These are phyloP conservation scores for Cymbopogon citratus DNA, from an alignment of 176 grass and related monocot genomes.

Conservation along the genomic window DNA sequence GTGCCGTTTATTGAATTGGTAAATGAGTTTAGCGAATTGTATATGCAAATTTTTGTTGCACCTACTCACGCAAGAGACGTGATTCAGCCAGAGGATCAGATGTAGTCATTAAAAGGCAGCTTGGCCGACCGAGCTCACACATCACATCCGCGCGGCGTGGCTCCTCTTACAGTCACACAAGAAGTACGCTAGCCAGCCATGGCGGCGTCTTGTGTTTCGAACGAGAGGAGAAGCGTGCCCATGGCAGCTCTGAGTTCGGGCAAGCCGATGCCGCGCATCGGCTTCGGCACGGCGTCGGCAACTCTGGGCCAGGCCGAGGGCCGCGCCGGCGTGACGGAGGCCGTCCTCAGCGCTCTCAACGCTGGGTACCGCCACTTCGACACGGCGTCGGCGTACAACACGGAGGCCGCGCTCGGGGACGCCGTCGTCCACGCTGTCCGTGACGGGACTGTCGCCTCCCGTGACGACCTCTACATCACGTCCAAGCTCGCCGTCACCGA, in stretches of 20 bases:
- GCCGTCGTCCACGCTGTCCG: slow-evolving; percentile 1
- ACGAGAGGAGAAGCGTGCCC: not conserved
- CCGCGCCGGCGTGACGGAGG: not conserved
- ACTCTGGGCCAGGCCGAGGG: not conserved
- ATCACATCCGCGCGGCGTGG: no score
- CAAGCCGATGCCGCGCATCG: slow-evolving; percentile 24
- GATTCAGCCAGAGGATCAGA: no score
- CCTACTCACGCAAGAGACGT: no score
- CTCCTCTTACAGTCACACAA: no score
- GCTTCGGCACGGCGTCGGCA: slow-evolving; percentile 29
- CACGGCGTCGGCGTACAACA: slow-evolving; percentile 17
- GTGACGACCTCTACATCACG: slow-evolving; percentile 36
- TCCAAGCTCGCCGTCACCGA: slow-evolving; percentile 36
- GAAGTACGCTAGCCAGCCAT: no score
- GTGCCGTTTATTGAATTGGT: no score
- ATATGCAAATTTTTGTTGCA: no score
- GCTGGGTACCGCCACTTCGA: slow-evolving; percentile 39
- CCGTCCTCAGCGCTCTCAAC: slow-evolving; percentile 19
- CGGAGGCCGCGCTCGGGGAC: slow-evolving; percentile 22
- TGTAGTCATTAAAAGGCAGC: no score
- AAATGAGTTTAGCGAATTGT: no score
- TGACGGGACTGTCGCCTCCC: not conserved
- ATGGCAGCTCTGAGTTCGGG: not conserved
- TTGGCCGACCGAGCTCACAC: no score
- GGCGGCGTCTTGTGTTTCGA: no score